Base-by-base conservation (phyloP, 345 rosid species). In the Eutrema heterophyllum region DNA sequence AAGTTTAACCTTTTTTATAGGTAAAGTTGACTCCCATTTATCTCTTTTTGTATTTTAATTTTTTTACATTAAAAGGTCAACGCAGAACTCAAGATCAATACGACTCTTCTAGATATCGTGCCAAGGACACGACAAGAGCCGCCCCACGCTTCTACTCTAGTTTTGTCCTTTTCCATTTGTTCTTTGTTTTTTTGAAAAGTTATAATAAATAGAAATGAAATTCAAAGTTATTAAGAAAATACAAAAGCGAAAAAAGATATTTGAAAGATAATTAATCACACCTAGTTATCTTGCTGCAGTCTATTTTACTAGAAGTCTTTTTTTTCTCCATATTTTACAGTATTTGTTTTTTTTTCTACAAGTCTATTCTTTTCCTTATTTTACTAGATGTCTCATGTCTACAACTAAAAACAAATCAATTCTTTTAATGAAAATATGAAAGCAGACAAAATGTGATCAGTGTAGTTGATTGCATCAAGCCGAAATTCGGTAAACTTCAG, bases 121-220 rank as follows among this genome's bases (percentile, higher is more conserved):
- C 71, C 26, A 38, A 33, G 48, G 46, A 77, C 56, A 62, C 74
- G 79, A 68, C 79, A 76, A 77, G 50, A 76, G 72, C 80, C 80
- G 80, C 65, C 80, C 80, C 80, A 77, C 80, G 75, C 80, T 77
- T 64, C 21, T 49, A 29, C 39, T 70, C 46, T 56, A 45, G 53
- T 56, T 63, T 70, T 77, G 80, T 77, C 61, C 12, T 59, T 55
- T 76, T 49, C 40, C 21, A 21, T 36, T 45, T 45, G 41, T 29
- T 53, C 13, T 43, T 39, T 72, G 0, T n/a, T 62, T 29, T 6
- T 26, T 6, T 30, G 24, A 15, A 46, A 21, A 39, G 1, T 29
- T 41, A 2, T 40, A n/a, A 35, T 38, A 10, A 62, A 71, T 3
- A 39, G 3, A 13, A 71, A 40, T 9, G 43, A 2, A 21, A 44